Base-by-base conservation (phyloP, 2,329 filamentous ascomycete species). In the Ceratocystis albifundus region DNA sequence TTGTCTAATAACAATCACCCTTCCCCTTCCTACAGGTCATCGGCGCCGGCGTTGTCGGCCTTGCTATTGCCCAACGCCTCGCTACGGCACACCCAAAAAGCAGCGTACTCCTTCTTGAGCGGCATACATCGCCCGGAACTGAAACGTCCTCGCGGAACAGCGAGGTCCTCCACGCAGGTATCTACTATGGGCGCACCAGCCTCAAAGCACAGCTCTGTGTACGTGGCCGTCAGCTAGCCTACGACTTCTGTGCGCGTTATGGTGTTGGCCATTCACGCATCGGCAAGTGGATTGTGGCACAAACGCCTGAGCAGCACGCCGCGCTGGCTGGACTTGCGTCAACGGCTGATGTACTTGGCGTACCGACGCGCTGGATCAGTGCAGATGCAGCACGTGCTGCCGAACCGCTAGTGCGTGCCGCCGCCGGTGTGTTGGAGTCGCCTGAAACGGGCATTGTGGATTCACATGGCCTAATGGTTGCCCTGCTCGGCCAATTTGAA, bases 281-380 rank as follows among this genome's bases (percentile, higher is more conserved):
- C 28, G 91, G 91, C 68, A 97, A 96, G 78, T 96, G 93, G 92
- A 88, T 97, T 71, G 89, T 97, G 1, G 93, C 93, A 0, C 94
- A 97, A 77, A 88, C 85, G 64, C 80, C 80, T 1, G 77, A 77
- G 61, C 89, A 97, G 77, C 81, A 83, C 73, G 80, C 78, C n/a
- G 84, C 84, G 57, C 83, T 82, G 1, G 76, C 85, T 70, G 74
- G 72, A 22, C 75, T 88, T 22, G 76, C 82, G 69, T 73, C 72
- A 8, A 76, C 81, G 62, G 68, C 71, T 0, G 69, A 70, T 0
- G 70, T 71, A 0, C 71, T 77, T n/a, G 73, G 71, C 71, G 87
- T 95, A 0, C 89, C 90, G 0, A 88, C 87, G 45, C 79, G 84
- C 6, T 94, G 90, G 77, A 76, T 97, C 0, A 74, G 80, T 1